Percentiles rank a stretch among this genome's conserved stretches.
These are phyloP conservation scores for Verticillium klebahnii DNA, from an alignment of 2,329 filamentous ascomycete genomes.

Conservation along the genomic window DNA sequence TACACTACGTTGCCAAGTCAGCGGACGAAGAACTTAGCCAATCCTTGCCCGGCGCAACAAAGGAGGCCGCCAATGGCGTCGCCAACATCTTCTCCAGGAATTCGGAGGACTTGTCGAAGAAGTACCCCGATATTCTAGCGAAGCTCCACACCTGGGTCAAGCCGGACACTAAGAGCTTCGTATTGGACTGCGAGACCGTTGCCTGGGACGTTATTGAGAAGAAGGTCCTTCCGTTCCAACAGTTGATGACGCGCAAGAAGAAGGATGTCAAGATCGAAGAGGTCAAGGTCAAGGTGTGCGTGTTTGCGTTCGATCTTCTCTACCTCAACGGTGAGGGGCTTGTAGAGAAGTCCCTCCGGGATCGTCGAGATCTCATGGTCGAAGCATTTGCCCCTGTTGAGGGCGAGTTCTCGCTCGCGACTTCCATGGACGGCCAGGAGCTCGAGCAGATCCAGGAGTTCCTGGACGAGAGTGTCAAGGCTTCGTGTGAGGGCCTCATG, in stretches of 20 bases:
- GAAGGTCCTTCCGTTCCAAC: constrained; percentile 95
- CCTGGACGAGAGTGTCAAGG: constrained; percentile 91
- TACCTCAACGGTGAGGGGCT: constrained; percentile 89
- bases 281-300: constrained; percentile 93
- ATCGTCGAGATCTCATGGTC: constrained; percentile 72
- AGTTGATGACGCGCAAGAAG: constrained; percentile 95
- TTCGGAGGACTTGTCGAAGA: constrained; percentile 93
- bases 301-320: constrained; percentile 92
- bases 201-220: constrained; percentile 94
- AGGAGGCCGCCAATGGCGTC: constrained; percentile 67
- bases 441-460: constrained; percentile 91
- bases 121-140: constrained; percentile 91
- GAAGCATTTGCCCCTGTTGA: constrained; percentile 71
- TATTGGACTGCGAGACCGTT: constrained; percentile 97
- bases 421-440: constrained; percentile 79
- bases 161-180: constrained; percentile 84
- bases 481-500: constrained; percentile 96
- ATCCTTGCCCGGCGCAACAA: constrained; percentile 53
- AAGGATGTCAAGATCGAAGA: constrained; percentile 96
- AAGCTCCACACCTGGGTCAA: constrained; percentile 91
- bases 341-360: constrained; percentile 80
- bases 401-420: constrained; percentile 89
- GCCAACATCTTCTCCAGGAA: constrained; percentile 96
- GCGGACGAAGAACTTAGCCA: constrained; percentile 65
- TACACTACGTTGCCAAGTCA: constrained; percentile 90